phyloP scores from a whole-genome alignment of 768 basidiomycete species.

The Phanerochaete sordida region DNA sequence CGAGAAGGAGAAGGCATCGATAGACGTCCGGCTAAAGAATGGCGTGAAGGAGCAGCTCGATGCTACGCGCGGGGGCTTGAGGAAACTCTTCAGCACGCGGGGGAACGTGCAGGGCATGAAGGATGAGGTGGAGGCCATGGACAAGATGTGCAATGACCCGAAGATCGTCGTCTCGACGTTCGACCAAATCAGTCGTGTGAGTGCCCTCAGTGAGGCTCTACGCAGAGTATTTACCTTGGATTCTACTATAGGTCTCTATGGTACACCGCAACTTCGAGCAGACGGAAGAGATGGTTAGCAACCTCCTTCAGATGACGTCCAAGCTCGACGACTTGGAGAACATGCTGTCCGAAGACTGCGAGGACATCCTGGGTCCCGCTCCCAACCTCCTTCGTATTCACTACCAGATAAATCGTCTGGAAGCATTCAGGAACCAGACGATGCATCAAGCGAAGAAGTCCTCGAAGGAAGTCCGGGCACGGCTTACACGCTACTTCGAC shows the following conservation, averaged over 20 bases:
- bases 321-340: constrained; percentile 76
- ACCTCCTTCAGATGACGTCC: constrained; percentile 87
- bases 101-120: constrained; percentile 76
- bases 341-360: constrained; percentile 71
- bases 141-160: constrained; percentile 73
- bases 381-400: constrained; percentile 89
- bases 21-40: constrained; percentile 84
- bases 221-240: neutral
- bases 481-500: constrained; percentile 78
- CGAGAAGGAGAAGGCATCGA: constrained; percentile 93
- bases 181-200: constrained; percentile 91
- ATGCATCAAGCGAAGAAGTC: constrained; percentile 91
- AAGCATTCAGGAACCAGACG: constrained; percentile 91
- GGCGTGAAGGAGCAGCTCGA: constrained; percentile 93
- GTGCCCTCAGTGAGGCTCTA: constrained; percentile 21
- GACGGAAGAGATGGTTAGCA: constrained; percentile 94
- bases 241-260: constrained; percentile 71
- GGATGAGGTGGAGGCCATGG: constrained; percentile 82
- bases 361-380: constrained; percentile 81
- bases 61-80: constrained; percentile 83
- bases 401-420: constrained; percentile 87
- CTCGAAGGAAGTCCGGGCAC: constrained; percentile 59
- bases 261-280: constrained; percentile 94
- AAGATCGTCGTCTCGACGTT: constrained; percentile 79
- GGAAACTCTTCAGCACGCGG: constrained; percentile 74